Evolutionary conservation across 2,329 filamentous ascomycete genomes (phyloP).

Genomic region (Macrophomina pseudophaseolina): DNA sequence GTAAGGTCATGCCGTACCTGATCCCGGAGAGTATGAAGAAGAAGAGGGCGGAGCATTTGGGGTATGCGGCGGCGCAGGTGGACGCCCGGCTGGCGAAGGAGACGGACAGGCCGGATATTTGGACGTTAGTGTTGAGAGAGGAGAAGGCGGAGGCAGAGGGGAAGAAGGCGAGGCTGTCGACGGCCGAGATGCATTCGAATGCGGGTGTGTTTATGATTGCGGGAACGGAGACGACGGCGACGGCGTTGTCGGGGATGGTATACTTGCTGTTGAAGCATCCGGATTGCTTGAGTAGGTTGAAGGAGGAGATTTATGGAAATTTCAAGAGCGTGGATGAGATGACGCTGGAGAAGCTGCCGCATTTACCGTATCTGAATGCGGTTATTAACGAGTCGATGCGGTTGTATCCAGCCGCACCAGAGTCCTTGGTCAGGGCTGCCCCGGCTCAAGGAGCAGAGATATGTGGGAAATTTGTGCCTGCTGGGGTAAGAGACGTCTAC

Average conservation of each 20-base stretch:
- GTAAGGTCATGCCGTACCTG: not conserved
- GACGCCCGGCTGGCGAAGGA: not conserved
- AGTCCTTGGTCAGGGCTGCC: conserved; percentile 37
- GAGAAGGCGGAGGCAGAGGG: too few relatives aligned
- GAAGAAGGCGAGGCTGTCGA: not conserved
- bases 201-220: conserved; percentile 37
- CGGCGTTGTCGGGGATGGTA: conserved; percentile 44
- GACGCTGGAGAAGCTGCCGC: not conserved
- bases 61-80: not conserved
- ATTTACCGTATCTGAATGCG: not conserved
- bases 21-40: not conserved
- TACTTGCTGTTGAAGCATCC: conserved; percentile 39
- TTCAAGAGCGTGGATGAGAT: conserved; percentile 27
- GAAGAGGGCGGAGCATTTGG: not conserved
- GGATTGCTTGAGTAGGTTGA: not conserved
- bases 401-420: conserved; percentile 50
- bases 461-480: conserved; percentile 29
- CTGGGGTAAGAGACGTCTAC: conserved; percentile 29
- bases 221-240: conserved; percentile 30
- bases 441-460: conserved; percentile 38
- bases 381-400: conserved; percentile 50
- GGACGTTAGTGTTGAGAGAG: not conserved
- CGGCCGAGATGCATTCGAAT: conserved; percentile 29
- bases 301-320: not conserved
- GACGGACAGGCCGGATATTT: not conserved